Evolutionary conservation across 2,329 filamentous ascomycete species (phyloP), one percentile per base, ranked within the genome.

Genomic region (Diaporthe australafricana): DNA sequence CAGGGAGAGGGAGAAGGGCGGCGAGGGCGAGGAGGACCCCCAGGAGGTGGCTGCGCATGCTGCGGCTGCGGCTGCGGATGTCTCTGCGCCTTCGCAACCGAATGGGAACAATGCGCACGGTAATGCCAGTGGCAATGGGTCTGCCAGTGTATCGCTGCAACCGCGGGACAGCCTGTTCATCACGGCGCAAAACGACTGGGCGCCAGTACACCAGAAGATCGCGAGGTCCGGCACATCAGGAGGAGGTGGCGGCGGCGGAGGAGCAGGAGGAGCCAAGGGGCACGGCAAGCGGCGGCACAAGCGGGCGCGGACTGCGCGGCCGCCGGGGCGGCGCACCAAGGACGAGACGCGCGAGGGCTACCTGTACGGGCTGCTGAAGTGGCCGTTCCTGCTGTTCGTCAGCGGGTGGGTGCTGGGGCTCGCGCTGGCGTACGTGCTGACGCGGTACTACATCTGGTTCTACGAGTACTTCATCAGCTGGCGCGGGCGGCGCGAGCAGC

Each of bases 261-360:
- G 68, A 80, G 80, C 72, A 74, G 76, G 63, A 65, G 74, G 52
- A 79, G 78, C 71, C 79, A 81, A 81, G 78, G 79, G 81, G 78
- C 80, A 77, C 78, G 83, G 74, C 84, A 81, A 74, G 77, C 72
- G 82, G 79, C 73, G 80, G 78, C 76, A 83, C 78, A 71, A 79
- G 77, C 50, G 77, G 72, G 42, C 74, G 74, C 60, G 77, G 73
- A 69, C 77, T 68, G 73, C 77, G 71, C 45, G 78, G 75, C 65
- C 87, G 75, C 65, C 87, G 8, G 87, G 89, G 38, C 87, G 87
- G 25, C 87, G 93, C 71, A 92, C 90, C 75, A 94, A 91, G 78
- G 96, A 99, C 80, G 96, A 99, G 85, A 98, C 96, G 2, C 88
- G 96, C 75, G 96, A 99, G 84, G 96, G 96, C 25, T 94, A 96